Conservation (phyloP, 257 asterid species). For the Ehretia macrophylla region DNA sequence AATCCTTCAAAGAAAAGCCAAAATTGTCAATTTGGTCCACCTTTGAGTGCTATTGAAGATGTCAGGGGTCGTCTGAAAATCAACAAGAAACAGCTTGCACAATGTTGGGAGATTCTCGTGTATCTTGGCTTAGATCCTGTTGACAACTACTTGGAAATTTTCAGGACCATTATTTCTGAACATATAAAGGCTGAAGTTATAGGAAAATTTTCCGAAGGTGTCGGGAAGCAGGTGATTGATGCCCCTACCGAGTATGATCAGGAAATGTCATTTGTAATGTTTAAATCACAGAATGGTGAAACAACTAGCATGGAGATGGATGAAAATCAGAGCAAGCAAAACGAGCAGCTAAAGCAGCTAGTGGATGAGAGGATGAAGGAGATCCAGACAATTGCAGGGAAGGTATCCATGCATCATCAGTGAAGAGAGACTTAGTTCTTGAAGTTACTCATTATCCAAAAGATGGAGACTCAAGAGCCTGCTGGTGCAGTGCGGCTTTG, state of each 20-base stretch:
- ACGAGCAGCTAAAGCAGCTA: conserved; percentile 58
- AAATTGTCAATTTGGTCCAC: conserved; percentile 43
- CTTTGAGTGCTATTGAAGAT: conserved; percentile 42
- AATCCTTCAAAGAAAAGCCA: conserved; percentile 51
- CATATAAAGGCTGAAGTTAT: conserved; percentile 67
- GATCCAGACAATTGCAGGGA: conserved; percentile 56
- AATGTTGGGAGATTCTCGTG: conserved; percentile 94
- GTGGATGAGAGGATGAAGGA: conserved; percentile 76
- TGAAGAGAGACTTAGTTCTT: conserved; percentile 12
- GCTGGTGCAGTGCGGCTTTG: no score
- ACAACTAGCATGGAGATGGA: conserved; percentile 35
- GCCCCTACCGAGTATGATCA: conserved; percentile 64
- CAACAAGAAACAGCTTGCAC: conserved; percentile 73
- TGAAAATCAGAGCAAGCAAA: conserved; percentile 42
- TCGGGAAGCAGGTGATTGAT: conserved; percentile 60
- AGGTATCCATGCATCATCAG: conserved; percentile 25
- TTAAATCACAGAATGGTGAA: conserved; percentile 47
- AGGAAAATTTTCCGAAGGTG: conserved; percentile 68
- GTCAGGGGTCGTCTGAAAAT: conserved; percentile 71
- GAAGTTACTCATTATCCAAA: no score
- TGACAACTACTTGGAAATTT: conserved; percentile 56
- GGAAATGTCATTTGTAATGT: conserved; percentile 78
- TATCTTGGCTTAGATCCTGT: conserved; percentile 53
- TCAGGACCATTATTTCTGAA: conserved; percentile 36
- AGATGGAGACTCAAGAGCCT: no score